Conservation (phyloP, 495 filamentous ascomycete genomes). For the Oidiodendron maius region DNA sequence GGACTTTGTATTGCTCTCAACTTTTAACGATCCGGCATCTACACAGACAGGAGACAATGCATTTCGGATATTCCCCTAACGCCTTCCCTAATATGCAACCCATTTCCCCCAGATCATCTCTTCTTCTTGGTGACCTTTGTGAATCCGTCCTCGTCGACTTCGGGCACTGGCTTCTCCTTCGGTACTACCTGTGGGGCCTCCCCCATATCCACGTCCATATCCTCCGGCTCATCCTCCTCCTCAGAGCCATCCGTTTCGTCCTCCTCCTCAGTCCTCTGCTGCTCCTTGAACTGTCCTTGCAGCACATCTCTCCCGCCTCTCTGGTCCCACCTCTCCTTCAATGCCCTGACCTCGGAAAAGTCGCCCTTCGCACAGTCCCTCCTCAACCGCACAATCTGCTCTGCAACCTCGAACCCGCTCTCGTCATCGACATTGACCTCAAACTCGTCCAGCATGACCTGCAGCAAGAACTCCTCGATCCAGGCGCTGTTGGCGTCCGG, state of each 20-base stretch:
- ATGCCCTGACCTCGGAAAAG: conserved; percentile 58
- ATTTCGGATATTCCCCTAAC: conserved; percentile 19
- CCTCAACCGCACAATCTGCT: conserved; percentile 61
- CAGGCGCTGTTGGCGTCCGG: conserved; percentile 78
- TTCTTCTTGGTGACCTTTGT: conserved; percentile 79
- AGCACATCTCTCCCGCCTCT: conserved; percentile 44
- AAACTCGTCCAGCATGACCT: conserved; percentile 94
- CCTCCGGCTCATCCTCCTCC: conserved; percentile 48
- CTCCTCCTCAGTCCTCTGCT: conserved; percentile 43
- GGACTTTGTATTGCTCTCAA: conserved; percentile 4
- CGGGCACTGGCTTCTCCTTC: conserved; percentile 59
- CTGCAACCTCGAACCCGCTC: conserved; percentile 67
- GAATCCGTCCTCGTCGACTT: conserved; percentile 92
- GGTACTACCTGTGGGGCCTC: conserved; percentile 61
- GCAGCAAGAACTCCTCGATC: conserved; percentile 73
- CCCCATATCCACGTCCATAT: conserved; percentile 67
- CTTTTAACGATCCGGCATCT: conserved; percentile 1
- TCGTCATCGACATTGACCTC: conserved; percentile 88
- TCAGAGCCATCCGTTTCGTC: conserved; percentile 44
- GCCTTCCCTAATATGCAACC: conserved; percentile 4
- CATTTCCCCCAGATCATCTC: conserved; percentile 27
- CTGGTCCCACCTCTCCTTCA: conserved; percentile 61
- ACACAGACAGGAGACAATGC: conserved; percentile 12
- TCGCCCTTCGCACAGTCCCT: conserved; percentile 55
- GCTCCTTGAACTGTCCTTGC: conserved; percentile 46